Percentiles rank a stretch among this genome's conserved stretches.
phyloP scores from a whole-genome alignment of 2,329 filamentous ascomycete species.

The Cercospora canescens region DNA sequence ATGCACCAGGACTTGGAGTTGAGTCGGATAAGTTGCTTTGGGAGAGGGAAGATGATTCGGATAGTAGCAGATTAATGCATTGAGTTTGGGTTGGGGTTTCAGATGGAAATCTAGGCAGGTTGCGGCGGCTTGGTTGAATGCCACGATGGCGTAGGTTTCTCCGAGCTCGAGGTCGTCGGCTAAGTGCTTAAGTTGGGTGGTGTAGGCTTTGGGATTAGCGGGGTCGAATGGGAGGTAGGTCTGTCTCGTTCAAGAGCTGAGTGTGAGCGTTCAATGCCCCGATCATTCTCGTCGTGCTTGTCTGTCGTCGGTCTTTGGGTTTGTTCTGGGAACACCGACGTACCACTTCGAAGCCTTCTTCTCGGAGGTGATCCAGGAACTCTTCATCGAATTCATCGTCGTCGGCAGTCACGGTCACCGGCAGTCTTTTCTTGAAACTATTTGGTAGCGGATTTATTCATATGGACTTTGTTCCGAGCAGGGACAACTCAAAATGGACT shows the following conservation, averaged over 20 bases:
- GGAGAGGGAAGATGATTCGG: conserved; percentile 40
- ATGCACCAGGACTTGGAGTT: conserved; percentile 42
- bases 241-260: background rate
- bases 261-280: background rate
- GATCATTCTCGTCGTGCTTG: background rate
- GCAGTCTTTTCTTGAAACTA: conserved; percentile 35
- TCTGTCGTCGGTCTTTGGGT: background rate
- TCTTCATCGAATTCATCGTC: conserved; percentile 39
- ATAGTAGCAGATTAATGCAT: conserved; percentile 46
- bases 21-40: conserved; percentile 40
- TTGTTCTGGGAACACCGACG: background rate
- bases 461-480: background rate
- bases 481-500: background rate
- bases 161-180: conserved; percentile 40
- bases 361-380: conserved; percentile 41
- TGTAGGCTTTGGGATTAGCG: conserved; percentile 31
- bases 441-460: background rate
- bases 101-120: conserved; percentile 41
- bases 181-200: conserved; percentile 37
- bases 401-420: conserved; percentile 38
- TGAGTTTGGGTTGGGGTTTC: conserved; percentile 43
- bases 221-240: conserved; percentile 38
- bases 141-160: conserved; percentile 35
- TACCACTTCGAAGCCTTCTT: conserved; percentile 44
- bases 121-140: conserved; percentile 45